These are phyloP conservation scores for Heliamphora ciliata DNA, from an alignment of 179 eudicot genomes.

Conservation along the genomic window DNA sequence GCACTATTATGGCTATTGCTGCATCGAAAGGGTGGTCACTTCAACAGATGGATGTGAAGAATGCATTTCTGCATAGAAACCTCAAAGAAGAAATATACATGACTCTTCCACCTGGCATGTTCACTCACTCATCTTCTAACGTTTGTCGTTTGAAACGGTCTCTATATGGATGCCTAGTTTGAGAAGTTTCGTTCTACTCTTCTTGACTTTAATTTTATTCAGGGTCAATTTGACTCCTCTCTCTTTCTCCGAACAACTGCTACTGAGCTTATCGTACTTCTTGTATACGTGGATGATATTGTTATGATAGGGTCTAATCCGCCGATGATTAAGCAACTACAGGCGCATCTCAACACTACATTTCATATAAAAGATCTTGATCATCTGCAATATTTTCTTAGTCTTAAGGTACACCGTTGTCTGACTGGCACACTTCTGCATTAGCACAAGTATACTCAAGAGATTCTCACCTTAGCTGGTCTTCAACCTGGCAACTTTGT, in stretches of 20 bases:
- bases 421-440: not conserved
- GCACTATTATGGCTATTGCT: not conserved
- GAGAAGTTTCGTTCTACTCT: conserved; percentile 13
- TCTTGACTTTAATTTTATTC: not conserved
- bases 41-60: not conserved
- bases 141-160: not conserved
- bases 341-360: not conserved
- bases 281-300: not conserved
- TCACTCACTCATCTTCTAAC: not conserved
- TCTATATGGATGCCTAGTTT: conserved; percentile 6
- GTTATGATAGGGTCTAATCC: not conserved
- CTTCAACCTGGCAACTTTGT: not conserved
- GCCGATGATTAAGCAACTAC: not conserved
- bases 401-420: not conserved
- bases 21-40: not conserved
- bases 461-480: not conserved
- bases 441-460: not conserved
- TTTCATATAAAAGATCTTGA: conserved; percentile 19
- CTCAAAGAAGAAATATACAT: not conserved
- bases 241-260: not conserved
- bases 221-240: conserved; percentile 12
- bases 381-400: not conserved
- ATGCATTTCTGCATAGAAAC: not conserved
- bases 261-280: not conserved
- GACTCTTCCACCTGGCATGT: not conserved